Base-by-base conservation (phyloP, 805 yeast species). In the Candida ascalaphidarum region DNA sequence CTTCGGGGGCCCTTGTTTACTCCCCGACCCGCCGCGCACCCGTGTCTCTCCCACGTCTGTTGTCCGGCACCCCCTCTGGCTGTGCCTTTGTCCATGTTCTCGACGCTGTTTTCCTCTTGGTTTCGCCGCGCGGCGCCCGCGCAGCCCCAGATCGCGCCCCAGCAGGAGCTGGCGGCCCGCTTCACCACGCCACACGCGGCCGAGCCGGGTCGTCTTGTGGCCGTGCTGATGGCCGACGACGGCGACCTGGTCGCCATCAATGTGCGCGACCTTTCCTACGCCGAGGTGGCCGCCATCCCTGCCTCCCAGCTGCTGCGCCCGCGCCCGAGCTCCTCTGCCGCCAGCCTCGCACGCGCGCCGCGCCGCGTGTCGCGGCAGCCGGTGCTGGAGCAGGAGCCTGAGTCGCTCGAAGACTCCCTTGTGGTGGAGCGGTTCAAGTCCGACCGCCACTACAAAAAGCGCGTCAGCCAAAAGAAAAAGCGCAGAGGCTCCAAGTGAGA, bases 231-330 rank as follows among this genome's bases (percentile, higher is more conserved):
- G n/a, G 16, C 19, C n/a, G 43, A 50, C 21, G 47, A 45, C 11
- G 61, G 55, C 17, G 55, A 44, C 24, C 49, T 61, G 29, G 54
- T 62, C 14, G 64, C 58, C 23, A 58, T 62, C 30, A 48, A 50
- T 28, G 44, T 37, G 36, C 50, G 50, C 24, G 50, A 52, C 29
- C 46, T 62, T 34, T 50, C 61, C n/a, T 62, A 61, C 33, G 69
- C 69, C n/a, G 68, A 62, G 37, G 69, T 50, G 17, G 66, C 68
- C 4, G 40, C 49, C 14, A 33, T 57, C 39, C 43, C 52, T n/a
- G 39, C 35, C 27, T 28, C 39, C 31, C 48, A 47, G 33, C 27
- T 33, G 21, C 54, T 43, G 32, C 30, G 50, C 7, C 21, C 40
- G n/a, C 28, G 18, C 26, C 22, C 33, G 11, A 30, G 21, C 19